phyloP scores from a whole-genome alignment of 2,329 filamentous ascomycete species.

The Pseudogymnoascus sp. region DNA sequence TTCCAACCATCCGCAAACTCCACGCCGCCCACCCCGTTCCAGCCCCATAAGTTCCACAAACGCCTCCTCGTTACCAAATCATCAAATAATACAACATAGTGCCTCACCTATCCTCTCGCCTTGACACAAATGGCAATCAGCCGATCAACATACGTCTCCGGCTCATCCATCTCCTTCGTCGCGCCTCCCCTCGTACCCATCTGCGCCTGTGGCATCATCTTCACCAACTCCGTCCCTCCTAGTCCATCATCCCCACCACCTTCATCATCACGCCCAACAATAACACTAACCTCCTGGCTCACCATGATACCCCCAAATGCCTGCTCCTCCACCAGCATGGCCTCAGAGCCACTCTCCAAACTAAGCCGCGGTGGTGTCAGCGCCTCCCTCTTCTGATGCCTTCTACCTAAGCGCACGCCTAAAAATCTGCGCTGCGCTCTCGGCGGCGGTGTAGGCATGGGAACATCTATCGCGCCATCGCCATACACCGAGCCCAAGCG shows the following conservation, averaged over 20 bases:
- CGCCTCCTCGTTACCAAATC: background rate
- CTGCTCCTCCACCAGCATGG: slow-evolving; percentile 14
- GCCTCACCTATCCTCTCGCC: background rate
- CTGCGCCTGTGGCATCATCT: background rate
- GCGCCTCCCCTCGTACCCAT: background rate
- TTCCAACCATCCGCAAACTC: background rate
- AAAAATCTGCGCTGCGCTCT: background rate
- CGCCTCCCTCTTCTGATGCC: background rate
- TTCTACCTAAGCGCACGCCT: background rate
- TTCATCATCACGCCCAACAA: slow-evolving; percentile 27
- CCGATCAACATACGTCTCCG: background rate
- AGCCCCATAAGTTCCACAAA: background rate
- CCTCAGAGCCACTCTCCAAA: slow-evolving; percentile 15
- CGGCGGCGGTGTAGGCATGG: background rate
- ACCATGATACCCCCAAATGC: slow-evolving; percentile 52
- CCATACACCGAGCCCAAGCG: background rate
- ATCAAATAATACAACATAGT: background rate
- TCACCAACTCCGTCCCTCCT: background rate
- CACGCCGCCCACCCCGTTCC: background rate
- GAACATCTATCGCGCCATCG: background rate
- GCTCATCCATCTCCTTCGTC: background rate
- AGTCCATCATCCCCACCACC: slow-evolving; percentile 9
- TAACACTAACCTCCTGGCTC: slow-evolving; percentile 53
- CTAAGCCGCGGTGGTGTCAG: background rate
- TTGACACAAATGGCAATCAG: background rate